A percentile compares a stretch with the other conserved stretches of the same genome.
phyloP scores from a whole-genome alignment of 306 rosid genomes.

The Castanea sativa region DNA sequence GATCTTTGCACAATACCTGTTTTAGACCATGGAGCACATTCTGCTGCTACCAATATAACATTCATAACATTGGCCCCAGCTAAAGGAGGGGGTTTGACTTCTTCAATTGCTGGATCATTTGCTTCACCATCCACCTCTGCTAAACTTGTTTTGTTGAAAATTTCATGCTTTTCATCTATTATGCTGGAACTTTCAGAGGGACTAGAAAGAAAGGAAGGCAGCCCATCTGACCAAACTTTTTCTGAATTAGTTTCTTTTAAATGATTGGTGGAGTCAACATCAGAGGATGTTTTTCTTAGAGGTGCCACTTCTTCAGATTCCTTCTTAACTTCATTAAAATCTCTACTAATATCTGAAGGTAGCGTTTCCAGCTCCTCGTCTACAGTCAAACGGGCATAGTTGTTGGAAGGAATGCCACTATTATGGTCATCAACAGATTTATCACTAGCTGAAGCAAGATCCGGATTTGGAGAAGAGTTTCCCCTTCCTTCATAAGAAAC shows the following conservation, averaged over 20 bases:
- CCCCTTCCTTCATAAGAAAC: constrained; percentile 39
- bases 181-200: constrained; percentile 12
- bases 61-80: constrained; percentile 92
- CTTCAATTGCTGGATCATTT: constrained; percentile 25
- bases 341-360: constrained; percentile 21
- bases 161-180: constrained; percentile 27
- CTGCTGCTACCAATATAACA: constrained; percentile 75
- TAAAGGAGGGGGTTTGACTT: constrained; percentile 61
- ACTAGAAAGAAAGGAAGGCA: constrained; percentile 33
- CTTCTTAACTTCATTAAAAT: constrained; percentile 26
- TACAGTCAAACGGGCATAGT: constrained; percentile 28
- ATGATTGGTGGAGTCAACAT: constrained; percentile 23
- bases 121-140: constrained; percentile 24
- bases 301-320: constrained; percentile 27
- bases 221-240: constrained; percentile 25
- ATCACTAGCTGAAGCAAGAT: constrained; percentile 18
- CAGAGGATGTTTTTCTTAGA: constrained; percentile 24
- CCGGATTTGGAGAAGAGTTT: constrained; percentile 24
- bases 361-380: constrained; percentile 39
- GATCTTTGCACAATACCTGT: constrained; percentile 54
- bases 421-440: constrained; percentile 33
- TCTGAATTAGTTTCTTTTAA: constrained; percentile 24
- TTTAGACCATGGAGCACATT: constrained; percentile 92
- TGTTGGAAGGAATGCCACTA: constrained; percentile 32
- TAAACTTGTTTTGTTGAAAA: constrained; percentile 24